A percentile compares a stretch with the other conserved stretches of the same genome.
Evolutionary conservation across 495 filamentous ascomycete genomes (phyloP).

Genomic region (Penicillium herquei): DNA sequence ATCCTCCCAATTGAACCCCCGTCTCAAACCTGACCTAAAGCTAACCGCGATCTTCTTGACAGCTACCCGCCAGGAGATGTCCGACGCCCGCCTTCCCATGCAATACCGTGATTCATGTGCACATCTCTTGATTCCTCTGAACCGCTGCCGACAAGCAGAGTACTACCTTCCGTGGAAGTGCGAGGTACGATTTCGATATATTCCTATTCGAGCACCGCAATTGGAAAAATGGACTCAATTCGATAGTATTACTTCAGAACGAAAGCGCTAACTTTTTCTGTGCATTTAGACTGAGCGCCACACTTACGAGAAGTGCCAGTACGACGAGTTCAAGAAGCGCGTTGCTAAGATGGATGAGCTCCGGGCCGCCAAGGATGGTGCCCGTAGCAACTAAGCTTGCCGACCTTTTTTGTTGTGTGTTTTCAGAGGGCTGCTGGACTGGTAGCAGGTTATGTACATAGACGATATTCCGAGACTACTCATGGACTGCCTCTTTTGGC

Average conservation of each 20-base stretch:
- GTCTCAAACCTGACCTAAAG: constrained; percentile 17
- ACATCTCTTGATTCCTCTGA: constrained; percentile 89
- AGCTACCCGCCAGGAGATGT: constrained; percentile 89
- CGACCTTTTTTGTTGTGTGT: constrained; percentile 9
- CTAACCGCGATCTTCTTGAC: constrained; percentile 21
- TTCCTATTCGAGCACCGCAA: not conserved
- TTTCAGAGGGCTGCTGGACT: constrained; percentile 23
- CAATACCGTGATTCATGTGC: constrained; percentile 94
- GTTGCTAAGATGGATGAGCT: constrained; percentile 99
- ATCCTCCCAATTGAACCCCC: constrained; percentile 19
- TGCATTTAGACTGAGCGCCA: constrained; percentile 79
- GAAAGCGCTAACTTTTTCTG: constrained; percentile 2
- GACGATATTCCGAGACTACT: constrained; percentile 38
- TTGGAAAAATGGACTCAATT: not conserved
- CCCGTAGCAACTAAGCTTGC: constrained; percentile 76
- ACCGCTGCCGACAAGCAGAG: constrained; percentile 86
- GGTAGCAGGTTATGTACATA: constrained; percentile 49
- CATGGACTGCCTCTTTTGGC: constrained; percentile 39
- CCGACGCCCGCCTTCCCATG: constrained; percentile 81
- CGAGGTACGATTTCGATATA: constrained; percentile 60
- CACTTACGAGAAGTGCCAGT: constrained; percentile 98
- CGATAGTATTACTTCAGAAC: not conserved
- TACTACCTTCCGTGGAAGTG: constrained; percentile 99
- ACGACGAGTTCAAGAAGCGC: constrained; percentile 96
- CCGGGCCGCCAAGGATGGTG: constrained; percentile 78